Evolutionary conservation across 257 asterid species (phyloP), one percentile per base, ranked within the genome.

Genomic region (Scutellaria barbata): DNA sequence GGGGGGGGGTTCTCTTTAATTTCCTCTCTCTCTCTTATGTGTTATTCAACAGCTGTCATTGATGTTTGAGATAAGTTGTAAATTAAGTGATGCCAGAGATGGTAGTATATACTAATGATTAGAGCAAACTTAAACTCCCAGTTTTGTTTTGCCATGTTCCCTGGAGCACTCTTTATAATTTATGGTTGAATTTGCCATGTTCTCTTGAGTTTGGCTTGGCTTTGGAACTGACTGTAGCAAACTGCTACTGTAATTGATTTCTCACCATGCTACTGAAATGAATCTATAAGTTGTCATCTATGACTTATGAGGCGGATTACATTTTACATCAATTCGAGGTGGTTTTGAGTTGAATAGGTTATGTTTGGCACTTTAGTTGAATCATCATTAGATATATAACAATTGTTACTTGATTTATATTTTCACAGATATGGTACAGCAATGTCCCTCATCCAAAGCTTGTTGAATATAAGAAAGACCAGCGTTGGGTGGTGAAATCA

Each of bases 371-470:
- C 55, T 18, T 64, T 45, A 14, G 22, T 16, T 43, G 55, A 42
- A 45, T 18, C 47, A 46, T 18, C 53, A 46, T 18, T 66, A 18
- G 64, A 66, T 25, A 39, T 61, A n/a, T 66, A 10, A 37, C 64
- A 73, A 8, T 72, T 63, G 57, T 12, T 25, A 17, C 58, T 69
- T 62, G 14, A 54, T n/a, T 46, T 20, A 11, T 67, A 41, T 79
- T 43, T 61, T 82, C 43, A 47, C 90, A 95, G 99, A 74, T 95
- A 75, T 89, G 99, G 99, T 89, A 85, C 81, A 80, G 58, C 84
- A 92, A 95, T 79, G 99, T 88, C 66, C 99, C 99, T 61, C 97
- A 92, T 74, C 96, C 99, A 68, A 92, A 88, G 83, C 98, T 92
- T 58, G 96, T 92, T 2, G 98, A 95, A n/a, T 92, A 89, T 86